Conservation (phyloP, 768 basidiomycete species). For the Lanmaoa rubissima region DNA sequence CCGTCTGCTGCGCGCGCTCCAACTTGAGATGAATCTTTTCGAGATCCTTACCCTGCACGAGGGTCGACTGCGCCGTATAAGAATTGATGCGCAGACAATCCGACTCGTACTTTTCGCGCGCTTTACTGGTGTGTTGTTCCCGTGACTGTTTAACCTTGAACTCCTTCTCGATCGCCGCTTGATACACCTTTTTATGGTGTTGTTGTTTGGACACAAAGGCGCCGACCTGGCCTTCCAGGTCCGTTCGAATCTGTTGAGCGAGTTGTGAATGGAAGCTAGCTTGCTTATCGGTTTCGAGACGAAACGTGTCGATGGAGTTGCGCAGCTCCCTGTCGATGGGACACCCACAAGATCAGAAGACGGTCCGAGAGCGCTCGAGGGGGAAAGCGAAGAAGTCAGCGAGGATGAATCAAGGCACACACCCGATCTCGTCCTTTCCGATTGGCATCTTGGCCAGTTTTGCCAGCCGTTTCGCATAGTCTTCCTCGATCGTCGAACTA, state of each 20-base stretch:
- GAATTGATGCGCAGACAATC: conserved; percentile 94
- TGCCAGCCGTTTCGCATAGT: conserved; percentile 83
- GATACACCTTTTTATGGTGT: conserved; percentile 70
- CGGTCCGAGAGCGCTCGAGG: background rate
- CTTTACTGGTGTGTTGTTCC: conserved; percentile 81
- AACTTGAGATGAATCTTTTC: conserved; percentile 88
- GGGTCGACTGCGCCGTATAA: conserved; percentile 85
- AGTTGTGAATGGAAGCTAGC: conserved; percentile 70
- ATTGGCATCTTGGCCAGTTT: conserved; percentile 74
- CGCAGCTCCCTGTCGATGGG: conserved; percentile 64
- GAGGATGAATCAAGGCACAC: conserved; percentile 31
- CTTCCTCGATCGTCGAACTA: conserved; percentile 90
- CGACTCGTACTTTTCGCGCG: conserved; percentile 89
- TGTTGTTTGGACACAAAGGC: conserved; percentile 64
- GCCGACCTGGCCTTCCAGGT: conserved; percentile 64
- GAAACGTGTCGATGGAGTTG: conserved; percentile 74
- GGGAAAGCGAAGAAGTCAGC: background rate
- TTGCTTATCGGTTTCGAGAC: conserved; percentile 82
- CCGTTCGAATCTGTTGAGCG: conserved; percentile 69
- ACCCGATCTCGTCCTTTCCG: conserved; percentile 95
- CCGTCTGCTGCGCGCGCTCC: conserved; percentile 85
- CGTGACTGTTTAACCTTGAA: conserved; percentile 89
- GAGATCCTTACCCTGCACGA: conserved; percentile 90
- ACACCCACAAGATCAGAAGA: conserved; percentile 8
- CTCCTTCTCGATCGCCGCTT: conserved; percentile 80